A percentile compares a stretch with the other conserved stretches of the same genome.
Conservation (phyloP, 2,329 filamentous ascomycete genomes). For the Calonectria crousiana region DNA sequence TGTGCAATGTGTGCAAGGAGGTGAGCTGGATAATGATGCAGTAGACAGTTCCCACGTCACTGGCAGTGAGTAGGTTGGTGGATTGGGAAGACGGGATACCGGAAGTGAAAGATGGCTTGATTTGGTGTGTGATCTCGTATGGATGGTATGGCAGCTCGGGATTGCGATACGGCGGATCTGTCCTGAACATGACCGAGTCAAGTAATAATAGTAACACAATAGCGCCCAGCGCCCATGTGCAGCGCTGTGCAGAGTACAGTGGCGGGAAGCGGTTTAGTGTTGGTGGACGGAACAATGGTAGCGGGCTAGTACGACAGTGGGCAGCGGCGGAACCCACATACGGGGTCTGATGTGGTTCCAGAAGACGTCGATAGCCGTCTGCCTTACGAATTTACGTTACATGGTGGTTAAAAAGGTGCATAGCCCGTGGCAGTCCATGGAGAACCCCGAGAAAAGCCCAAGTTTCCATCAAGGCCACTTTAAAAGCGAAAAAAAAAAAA, state of each 20-base stretch:
- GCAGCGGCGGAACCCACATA: background rate
- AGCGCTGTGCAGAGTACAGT: background rate
- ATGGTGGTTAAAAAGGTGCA: background rate
- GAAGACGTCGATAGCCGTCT: background rate
- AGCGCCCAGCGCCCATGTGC: slow-evolving; percentile 9
- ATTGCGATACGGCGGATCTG: slow-evolving; percentile 1
- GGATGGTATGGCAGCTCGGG: background rate
- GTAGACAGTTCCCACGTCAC: background rate
- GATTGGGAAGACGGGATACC: background rate
- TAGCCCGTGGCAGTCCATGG: background rate
- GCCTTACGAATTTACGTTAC: background rate
- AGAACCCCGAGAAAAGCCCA: background rate
- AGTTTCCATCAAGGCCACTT: background rate
- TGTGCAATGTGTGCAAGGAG: background rate
- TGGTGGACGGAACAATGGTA: slow-evolving; percentile 9
- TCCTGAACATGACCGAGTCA: background rate
- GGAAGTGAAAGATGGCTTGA: slow-evolving; percentile 1
- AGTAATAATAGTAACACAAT: slow-evolving; percentile 13
- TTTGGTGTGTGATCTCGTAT: background rate
- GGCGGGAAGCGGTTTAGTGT: slow-evolving; percentile 6
- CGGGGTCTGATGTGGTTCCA: slow-evolving; percentile 3
- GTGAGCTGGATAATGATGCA: slow-evolving; percentile 12
- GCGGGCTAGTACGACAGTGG: background rate
- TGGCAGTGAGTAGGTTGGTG: background rate
- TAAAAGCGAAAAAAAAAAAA: background rate